A percentile compares a stretch with the other conserved stretches of the same genome.
These are phyloP conservation scores for Rhipidocladum racemiflorum DNA, from an alignment of 176 grass and related monocot species.

Conservation along the genomic window DNA sequence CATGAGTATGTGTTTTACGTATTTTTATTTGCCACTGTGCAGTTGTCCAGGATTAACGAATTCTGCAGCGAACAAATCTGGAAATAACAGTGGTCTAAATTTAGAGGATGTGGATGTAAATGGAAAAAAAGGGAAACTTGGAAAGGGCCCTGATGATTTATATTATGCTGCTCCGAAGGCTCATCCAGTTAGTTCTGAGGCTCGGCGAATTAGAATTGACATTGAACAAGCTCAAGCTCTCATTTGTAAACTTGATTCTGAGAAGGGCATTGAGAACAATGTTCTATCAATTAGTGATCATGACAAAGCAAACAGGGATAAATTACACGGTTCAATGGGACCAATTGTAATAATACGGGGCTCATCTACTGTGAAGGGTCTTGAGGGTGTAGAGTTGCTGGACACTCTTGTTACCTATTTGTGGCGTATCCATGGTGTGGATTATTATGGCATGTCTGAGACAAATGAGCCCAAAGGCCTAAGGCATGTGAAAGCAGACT, in stretches of 20 bases:
- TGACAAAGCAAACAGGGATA: slow-evolving; percentile 44
- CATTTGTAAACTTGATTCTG: slow-evolving; percentile 74
- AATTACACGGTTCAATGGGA: slow-evolving; percentile 64
- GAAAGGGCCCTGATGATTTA: slow-evolving; percentile 47
- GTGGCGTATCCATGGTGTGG: slow-evolving; percentile 85
- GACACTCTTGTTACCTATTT: slow-evolving; percentile 93
- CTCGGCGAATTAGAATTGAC: slow-evolving; percentile 70
- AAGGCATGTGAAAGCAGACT: slow-evolving; percentile 81
- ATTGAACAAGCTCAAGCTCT: slow-evolving; percentile 73
- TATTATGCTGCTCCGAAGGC: slow-evolving; percentile 81
- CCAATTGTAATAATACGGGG: slow-evolving; percentile 92
- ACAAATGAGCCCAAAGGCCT: slow-evolving; percentile 77
- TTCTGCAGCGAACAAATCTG: slow-evolving; percentile 52
- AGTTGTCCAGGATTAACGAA: slow-evolving; percentile 75
- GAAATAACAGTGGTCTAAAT: slow-evolving; percentile 51
- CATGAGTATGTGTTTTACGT: neutral
- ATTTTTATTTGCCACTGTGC: slow-evolving; percentile 26
- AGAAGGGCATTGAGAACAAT: slow-evolving; percentile 86
- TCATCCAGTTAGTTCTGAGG: slow-evolving; percentile 77
- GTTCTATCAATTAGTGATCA: slow-evolving; percentile 66
- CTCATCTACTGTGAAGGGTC: slow-evolving; percentile 87
- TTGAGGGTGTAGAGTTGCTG: slow-evolving; percentile 87
- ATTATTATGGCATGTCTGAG: slow-evolving; percentile 98
- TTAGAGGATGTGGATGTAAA: slow-evolving; percentile 57
- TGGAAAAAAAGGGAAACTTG: slow-evolving; percentile 74